These are phyloP conservation scores for Camellia lanceoleosa DNA, from an alignment of 148 eudicot genomes.

Conservation along the genomic window DNA sequence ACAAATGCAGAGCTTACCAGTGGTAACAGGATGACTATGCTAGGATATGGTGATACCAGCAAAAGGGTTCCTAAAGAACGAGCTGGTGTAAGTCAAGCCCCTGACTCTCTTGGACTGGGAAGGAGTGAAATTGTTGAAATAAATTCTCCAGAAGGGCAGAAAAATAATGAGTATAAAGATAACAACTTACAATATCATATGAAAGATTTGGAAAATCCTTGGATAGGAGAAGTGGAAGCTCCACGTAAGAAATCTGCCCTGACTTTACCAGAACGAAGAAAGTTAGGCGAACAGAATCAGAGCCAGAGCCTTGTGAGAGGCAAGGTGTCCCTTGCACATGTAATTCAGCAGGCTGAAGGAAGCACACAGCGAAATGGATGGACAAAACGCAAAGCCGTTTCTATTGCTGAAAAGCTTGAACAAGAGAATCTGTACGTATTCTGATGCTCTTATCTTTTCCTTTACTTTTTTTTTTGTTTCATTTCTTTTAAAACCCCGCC, in stretches of 20 bases:
- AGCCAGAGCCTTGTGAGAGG: conserved; percentile 68
- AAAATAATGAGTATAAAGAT: conserved; percentile 23
- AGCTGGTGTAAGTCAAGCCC: conserved; percentile 18
- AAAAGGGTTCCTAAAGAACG: conserved; percentile 21
- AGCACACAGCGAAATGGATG: conserved; percentile 59
- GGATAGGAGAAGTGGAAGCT: conserved; percentile 24
- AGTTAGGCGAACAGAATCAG: conserved; percentile 35
- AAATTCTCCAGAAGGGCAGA: conserved; percentile 42
- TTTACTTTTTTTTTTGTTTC: background rate
- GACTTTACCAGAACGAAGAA: conserved; percentile 36
- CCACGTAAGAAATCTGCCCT: conserved; percentile 26
- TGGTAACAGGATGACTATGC: conserved; percentile 20
- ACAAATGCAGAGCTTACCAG: conserved; percentile 17
- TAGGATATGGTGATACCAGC: conserved; percentile 26
- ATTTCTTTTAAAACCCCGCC: background rate
- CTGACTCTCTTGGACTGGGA: conserved; percentile 25
- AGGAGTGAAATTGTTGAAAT: conserved; percentile 77
- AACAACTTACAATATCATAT: conserved; percentile 24
- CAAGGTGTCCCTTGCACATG: conserved; percentile 90
- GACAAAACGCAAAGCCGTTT: conserved; percentile 87
- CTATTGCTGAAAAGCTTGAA: conserved; percentile 94
- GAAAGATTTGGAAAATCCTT: conserved; percentile 27
- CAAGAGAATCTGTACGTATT: conserved; percentile 89
- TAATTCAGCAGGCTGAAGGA: conserved; percentile 88
- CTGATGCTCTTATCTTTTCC: background rate